Base-by-base conservation (phyloP, 176 grass and related monocot species). In the Musa itinerans region DNA sequence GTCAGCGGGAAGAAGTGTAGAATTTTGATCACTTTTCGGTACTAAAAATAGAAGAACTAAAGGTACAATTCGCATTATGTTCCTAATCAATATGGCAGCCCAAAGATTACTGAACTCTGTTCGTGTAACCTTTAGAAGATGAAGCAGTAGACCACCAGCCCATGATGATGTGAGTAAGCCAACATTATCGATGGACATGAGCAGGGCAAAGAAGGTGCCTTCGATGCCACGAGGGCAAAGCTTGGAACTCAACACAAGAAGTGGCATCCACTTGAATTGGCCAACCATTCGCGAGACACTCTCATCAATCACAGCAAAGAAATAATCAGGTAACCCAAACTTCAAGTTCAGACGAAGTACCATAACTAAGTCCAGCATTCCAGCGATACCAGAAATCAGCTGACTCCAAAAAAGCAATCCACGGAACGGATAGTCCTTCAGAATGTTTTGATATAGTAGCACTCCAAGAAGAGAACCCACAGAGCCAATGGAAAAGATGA, bases 151-250 rank as follows among this genome's bases (percentile, higher is more conserved):
- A 59, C 94, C 90, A 79, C 94, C 94, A 62, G 74, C 89, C 86
- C 88, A 97, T 49, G 88, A 76, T 10, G 94, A 93, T 76, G 78
- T 89, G 58, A 97, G 86, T 52, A 91, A 8, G 2, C 90, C 87
- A 0, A 76, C 84, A 67, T 93, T 89, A 78, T 97, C 90, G 62
- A 97, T 85, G 0, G 94, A 90, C 94, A 97, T 97, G 73, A 97
- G 76, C 5, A 97, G 58, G 0, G 94, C 88, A 15, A 88, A 97
- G 48, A 97, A 97, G 9, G 94, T 93, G 24, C 94, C 94, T 83
- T 97, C 90, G 0, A 90, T 86, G 65, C 90, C 88, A 0, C 77
- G 58, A 61, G 94, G 86, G 12, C 94, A 97, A 73, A 97, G 86
- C 77, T 93, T 88, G 56, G 78, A 80, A 76, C 88, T 93, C 59